Evolutionary conservation across 805 yeast species (phyloP).

Genomic region (Zygoascus ofunaensis): DNA sequence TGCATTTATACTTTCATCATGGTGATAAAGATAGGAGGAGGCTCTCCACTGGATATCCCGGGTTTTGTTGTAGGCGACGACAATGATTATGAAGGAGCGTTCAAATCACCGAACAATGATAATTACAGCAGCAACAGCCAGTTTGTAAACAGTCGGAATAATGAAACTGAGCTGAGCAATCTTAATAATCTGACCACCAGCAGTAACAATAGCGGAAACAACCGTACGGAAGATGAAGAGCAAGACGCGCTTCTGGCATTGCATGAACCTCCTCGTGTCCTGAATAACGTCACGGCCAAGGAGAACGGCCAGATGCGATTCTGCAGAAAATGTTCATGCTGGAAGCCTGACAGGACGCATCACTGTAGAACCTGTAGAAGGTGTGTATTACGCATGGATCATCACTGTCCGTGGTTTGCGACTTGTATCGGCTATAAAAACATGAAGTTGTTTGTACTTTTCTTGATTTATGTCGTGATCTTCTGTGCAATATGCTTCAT

Average conservation of each 20-base stretch:
- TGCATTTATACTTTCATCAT: slow-evolving; percentile 22
- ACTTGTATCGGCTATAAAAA: slow-evolving; percentile 76
- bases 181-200: not conserved
- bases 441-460: slow-evolving; percentile 73
- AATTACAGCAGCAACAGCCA: too few species aligned
- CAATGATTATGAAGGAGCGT: too few species aligned
- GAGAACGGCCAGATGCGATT: slow-evolving; percentile 33
- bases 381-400: slow-evolving; percentile 48
- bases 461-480: slow-evolving; percentile 45
- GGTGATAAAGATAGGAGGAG: slow-evolving; percentile 25
- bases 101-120: too few species aligned
- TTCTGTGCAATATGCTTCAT: slow-evolving; percentile 38
- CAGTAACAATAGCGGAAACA: not conserved
- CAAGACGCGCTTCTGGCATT: slow-evolving; percentile 12
- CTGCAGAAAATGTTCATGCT: slow-evolving; percentile 33
- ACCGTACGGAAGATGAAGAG: slow-evolving; percentile 21
- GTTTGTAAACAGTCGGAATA: not conserved
- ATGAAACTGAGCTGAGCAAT: not conserved
- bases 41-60: slow-evolving; percentile 27
- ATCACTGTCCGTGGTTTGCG: slow-evolving; percentile 85
- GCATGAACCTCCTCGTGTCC: slow-evolving; percentile 22
- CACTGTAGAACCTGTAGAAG: slow-evolving; percentile 33
- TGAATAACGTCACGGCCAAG: slow-evolving; percentile 30
- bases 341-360: slow-evolving; percentile 38
- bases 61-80: slow-evolving; percentile 3